Base-by-base conservation (phyloP, 1,139 yeast species). In the Schwanniomyces etchellsii region DNA sequence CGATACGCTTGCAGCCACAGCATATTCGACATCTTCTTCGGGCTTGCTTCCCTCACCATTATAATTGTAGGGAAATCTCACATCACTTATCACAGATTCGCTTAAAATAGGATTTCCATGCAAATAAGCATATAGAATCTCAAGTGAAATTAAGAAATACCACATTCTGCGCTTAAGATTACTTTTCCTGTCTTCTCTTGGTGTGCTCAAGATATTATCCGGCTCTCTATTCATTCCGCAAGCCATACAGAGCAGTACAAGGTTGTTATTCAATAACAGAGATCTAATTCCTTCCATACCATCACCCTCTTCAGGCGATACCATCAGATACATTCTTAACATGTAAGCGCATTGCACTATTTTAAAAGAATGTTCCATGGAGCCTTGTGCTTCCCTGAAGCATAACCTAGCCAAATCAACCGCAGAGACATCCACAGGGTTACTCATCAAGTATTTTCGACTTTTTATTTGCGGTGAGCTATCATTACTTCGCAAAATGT, bases 91-190 rank as follows among this genome's bases (percentile, higher is more conserved):
- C 16, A 30, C 27, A 12, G 38, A 36, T 12, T 36, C 39, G 2
- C 39, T 24, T 1, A 42, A 39, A 13, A 37, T 24, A 31, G 45
- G 34, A 24, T 23, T 27, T 5, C 34, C 30, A 20, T 24, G 24
- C 5, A 23, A 15, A 16, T 13, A 28, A 9, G 30, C 27, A 12
- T 28, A 17, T 7, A 44, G 36, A 4, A 45, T 26, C 27, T 50
- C 55, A 12, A 38, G 38, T 13, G 49, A 40, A 12, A 63, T 50
- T 23, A 73, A 45, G 26, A 57, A 57, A 41, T 64, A 62, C 79
- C 80, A 75, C 3, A 73, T 56, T 35, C 71, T 73, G 40, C 81
- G n/a, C n/a, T n/a, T n/a, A n/a, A n/a, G n/a, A n/a, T n/a, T n/a
- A n/a, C n/a, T n/a, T n/a, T n/a, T n/a, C n/a, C n/a, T n/a, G n/a